Conservation (phyloP, 495 filamentous ascomycete species). For the Geoglossum glabrum region DNA sequence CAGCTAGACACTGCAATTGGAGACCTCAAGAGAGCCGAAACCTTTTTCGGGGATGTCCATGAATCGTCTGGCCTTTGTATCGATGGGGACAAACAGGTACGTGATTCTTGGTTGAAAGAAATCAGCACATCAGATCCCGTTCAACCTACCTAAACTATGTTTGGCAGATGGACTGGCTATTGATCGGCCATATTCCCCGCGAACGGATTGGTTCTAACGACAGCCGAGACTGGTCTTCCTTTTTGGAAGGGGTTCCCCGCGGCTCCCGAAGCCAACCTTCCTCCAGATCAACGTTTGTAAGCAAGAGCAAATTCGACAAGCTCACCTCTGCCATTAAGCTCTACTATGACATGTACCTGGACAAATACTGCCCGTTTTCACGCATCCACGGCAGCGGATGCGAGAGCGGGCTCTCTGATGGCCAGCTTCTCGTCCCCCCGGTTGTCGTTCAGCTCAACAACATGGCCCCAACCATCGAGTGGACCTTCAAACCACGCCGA, state of each 20-base stretch:
- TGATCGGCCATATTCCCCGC: not conserved
- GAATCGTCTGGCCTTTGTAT: not conserved
- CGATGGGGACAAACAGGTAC: not conserved
- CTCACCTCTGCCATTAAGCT: not conserved
- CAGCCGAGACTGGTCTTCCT: not conserved
- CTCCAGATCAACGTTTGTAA: not conserved
- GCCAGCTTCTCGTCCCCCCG: not conserved
- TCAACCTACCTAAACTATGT: no score
- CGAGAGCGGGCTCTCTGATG: not conserved
- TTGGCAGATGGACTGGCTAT: slow-evolving; percentile 1
- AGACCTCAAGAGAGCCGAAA: not conserved
- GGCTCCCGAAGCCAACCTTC: not conserved
- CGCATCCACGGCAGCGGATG: not conserved
- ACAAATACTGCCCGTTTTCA: not conserved
- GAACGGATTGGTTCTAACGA: not conserved
- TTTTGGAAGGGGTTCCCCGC: not conserved
- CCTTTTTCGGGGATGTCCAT: not conserved
- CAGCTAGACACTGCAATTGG: not conserved
- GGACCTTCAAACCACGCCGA: not conserved
- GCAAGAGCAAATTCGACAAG: not conserved
- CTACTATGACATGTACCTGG: not conserved
- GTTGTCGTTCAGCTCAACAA: not conserved
- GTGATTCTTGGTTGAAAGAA: not conserved
- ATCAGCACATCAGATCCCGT: not conserved
- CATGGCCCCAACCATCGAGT: not conserved